phyloP scores from a whole-genome alignment of 1,284 basidiomycete genomes.

The Melampsora americana region DNA sequence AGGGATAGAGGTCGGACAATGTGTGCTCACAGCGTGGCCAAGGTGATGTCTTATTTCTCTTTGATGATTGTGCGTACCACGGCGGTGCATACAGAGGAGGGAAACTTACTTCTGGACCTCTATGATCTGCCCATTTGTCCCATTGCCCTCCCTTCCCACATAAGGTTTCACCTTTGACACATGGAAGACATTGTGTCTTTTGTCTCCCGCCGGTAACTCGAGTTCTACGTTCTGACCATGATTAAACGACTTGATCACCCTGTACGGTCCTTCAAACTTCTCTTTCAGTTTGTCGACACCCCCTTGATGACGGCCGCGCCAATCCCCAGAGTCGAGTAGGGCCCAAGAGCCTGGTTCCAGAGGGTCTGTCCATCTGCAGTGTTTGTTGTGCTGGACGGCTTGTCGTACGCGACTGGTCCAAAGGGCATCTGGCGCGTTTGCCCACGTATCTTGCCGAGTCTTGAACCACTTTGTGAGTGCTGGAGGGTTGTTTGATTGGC shows the following conservation, averaged over 20 bases:
- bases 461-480: not conserved
- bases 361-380: no score
- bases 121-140: no score
- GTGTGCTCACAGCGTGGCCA: no score
- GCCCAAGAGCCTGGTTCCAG: not conserved
- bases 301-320: not conserved
- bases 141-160: not conserved
- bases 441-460: not conserved
- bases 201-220: no score
- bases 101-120: no score
- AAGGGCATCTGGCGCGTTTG: not conserved
- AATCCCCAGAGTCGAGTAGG: not conserved
- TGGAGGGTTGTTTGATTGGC: not conserved
- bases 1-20: no score
- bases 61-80: no score
- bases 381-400: slow-evolving; percentile 10
- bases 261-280: not conserved
- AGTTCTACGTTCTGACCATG: not conserved
- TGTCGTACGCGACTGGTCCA: slow-evolving; percentile 4
- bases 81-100: no score
- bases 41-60: no score
- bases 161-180: not conserved
- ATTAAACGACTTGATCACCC: not conserved
- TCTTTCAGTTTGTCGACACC: not conserved
- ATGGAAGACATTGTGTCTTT: not conserved